These are phyloP conservation scores for Secale cereale DNA, from an alignment of 176 grass and related monocot species.

Conservation along the genomic window DNA sequence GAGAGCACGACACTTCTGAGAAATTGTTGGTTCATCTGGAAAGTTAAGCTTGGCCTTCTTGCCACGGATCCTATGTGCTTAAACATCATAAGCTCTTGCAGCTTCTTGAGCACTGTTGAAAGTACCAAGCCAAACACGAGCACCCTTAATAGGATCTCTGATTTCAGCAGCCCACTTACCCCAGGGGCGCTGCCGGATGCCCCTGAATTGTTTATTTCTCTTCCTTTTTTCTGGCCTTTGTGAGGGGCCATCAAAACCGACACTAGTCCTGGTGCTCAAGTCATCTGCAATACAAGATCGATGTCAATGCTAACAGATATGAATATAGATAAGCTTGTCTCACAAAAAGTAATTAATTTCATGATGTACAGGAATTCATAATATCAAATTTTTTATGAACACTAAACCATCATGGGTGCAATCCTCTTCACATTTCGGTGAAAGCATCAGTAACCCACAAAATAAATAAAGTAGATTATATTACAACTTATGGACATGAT, in stretches of 20 bases:
- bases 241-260: constrained; percentile 28
- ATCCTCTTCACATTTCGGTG: not conserved
- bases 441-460: not conserved
- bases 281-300: constrained; percentile 38
- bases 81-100: constrained; percentile 88
- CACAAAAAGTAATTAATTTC: not conserved
- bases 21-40: constrained; percentile 39
- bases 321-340: not conserved
- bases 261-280: constrained; percentile 39
- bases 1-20: constrained; percentile 26
- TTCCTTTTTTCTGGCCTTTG: constrained; percentile 53
- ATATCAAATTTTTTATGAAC: not conserved
- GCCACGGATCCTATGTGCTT: constrained; percentile 84
- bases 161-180: constrained; percentile 99
- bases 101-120: constrained; percentile 96
- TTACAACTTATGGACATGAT: not conserved
- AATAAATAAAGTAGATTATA: not conserved
- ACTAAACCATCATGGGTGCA: not conserved
- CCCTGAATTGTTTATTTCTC: constrained; percentile 84
- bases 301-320: not conserved
- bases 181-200: constrained; percentile 95
- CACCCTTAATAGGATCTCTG: constrained; percentile 87
- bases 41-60: constrained; percentile 99
- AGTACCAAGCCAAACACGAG: constrained; percentile 94
- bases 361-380: not conserved